phyloP scores from a whole-genome alignment of 495 filamentous ascomycete species.

The Penicillium subrubescens region DNA sequence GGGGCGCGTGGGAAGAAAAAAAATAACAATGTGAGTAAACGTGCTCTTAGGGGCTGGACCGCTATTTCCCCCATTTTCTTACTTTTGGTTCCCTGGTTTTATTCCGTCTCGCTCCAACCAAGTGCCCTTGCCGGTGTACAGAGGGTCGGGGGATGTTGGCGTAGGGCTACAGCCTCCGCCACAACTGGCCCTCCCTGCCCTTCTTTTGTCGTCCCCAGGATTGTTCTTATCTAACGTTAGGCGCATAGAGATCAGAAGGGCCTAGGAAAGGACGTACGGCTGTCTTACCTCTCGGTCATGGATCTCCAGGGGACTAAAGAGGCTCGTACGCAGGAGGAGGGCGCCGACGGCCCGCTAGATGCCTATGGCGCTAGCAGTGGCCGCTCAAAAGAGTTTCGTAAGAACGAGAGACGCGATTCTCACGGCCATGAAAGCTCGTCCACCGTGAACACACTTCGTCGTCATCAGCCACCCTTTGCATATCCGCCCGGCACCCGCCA shows the following conservation, averaged over 20 bases:
- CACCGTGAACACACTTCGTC: conserved; percentile 25
- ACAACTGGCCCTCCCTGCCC: conserved; percentile 2
- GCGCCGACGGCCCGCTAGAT: conserved; percentile 43
- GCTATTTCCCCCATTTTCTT: conserved; percentile 4
- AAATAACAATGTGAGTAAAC: conserved; percentile 14
- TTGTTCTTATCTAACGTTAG: conserved; percentile 12
- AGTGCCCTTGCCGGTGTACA: conserved; percentile 4
- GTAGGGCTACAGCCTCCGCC: conserved; percentile 16
- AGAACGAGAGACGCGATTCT: conserved; percentile 42
- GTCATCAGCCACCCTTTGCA: conserved; percentile 25
- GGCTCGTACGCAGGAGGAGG: conserved; percentile 46
- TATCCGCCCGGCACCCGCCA: conserved; percentile 27
- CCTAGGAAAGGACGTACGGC: background rate
- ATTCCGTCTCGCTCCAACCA: background rate
- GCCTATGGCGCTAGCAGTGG: conserved; percentile 35
- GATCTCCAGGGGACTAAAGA: conserved; percentile 53
- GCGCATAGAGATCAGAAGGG: background rate
- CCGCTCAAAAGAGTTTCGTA: conserved; percentile 43
- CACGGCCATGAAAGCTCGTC: conserved; percentile 29
- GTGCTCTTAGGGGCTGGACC: conserved; percentile 2
- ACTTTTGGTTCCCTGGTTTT: background rate
- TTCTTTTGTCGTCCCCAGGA: background rate
- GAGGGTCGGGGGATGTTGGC: conserved; percentile 9
- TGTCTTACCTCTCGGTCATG: conserved; percentile 29
- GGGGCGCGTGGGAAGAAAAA: conserved; percentile 16